Conservation (phyloP, 805 yeast genomes). For the Sugiyamaella boreocaroliniensis region DNA sequence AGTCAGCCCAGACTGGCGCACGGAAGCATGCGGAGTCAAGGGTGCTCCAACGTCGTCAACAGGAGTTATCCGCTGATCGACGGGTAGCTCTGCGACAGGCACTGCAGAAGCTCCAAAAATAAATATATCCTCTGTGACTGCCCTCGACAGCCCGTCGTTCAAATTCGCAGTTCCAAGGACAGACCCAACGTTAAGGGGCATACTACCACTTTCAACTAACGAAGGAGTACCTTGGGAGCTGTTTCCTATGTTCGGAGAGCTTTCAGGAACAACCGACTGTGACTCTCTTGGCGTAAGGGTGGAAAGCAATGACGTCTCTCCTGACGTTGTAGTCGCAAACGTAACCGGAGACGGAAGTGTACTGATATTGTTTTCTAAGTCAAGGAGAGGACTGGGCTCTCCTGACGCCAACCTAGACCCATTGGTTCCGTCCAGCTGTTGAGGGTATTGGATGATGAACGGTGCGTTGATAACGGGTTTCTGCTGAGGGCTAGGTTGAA, state of each 20-base stretch:
- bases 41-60: background rate
- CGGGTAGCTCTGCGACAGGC: too few relatives aligned
- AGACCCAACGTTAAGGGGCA: too few relatives aligned
- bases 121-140: too few relatives aligned
- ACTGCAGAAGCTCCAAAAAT: too few relatives aligned
- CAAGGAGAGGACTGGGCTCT: background rate
- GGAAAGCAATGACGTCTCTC: background rate
- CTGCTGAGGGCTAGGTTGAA: conserved; percentile 19
- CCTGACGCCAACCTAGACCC: background rate
- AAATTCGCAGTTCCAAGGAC: too few relatives aligned
- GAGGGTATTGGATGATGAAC: conserved; percentile 11
- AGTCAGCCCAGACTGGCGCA: background rate
- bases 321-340: background rate
- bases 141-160: too few relatives aligned
- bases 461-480: conserved; percentile 12
- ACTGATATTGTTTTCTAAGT: background rate
- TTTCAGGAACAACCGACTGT: too few relatives aligned
- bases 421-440: background rate
- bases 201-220: too few relatives aligned
- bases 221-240: too few relatives aligned
- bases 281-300: background rate
- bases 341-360: background rate
- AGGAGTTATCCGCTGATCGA: too few relatives aligned
- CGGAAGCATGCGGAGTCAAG: background rate
- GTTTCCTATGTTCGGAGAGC: too few relatives aligned